Evolutionary conservation across 352 stramenopile species (phyloP).

Genomic region (Globisporangium orthogonon): DNA sequence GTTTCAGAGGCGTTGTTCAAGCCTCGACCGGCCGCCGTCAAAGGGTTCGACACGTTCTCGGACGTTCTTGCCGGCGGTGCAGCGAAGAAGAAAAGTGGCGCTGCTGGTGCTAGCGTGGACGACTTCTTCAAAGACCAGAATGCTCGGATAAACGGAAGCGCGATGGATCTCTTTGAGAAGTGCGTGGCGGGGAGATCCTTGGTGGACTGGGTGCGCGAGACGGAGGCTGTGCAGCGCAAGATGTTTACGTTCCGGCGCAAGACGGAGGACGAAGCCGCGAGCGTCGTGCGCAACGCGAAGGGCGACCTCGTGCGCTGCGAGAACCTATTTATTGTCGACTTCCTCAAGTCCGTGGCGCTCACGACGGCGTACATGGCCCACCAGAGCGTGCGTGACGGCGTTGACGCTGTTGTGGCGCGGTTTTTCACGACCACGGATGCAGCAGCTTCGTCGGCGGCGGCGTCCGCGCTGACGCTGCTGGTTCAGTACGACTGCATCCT

Average conservation of each 20-base stretch:
- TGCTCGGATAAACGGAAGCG: constrained; percentile 12
- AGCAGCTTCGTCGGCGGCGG: not conserved
- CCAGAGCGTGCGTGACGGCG: constrained; percentile 57
- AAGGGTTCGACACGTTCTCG: constrained; percentile 28
- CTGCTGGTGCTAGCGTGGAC: constrained; percentile 1
- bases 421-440: constrained; percentile 23
- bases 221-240: constrained; percentile 25
- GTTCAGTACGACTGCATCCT: constrained; percentile 69
- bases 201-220: constrained; percentile 16
- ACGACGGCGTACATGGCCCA: constrained; percentile 45
- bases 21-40: constrained; percentile 26
- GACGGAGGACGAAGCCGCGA: constrained; percentile 4
- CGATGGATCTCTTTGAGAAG: constrained; percentile 9
- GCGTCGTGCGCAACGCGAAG: constrained; percentile 20
- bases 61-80: constrained; percentile 14
- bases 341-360: constrained; percentile 55
- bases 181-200: constrained; percentile 3
- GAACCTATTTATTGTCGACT: constrained; percentile 76
- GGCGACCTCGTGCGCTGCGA: constrained; percentile 31
- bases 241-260: constrained; percentile 25
- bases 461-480: constrained; percentile 41
- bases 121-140: constrained; percentile 21
- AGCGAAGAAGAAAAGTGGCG: not conserved
- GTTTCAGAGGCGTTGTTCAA: constrained; percentile 62
- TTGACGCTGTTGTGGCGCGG: constrained; percentile 38